Percentiles rank a stretch among this genome's conserved stretches.
Conservation (phyloP, 148 eudicot species). For the Talinum fruticosum region DNA sequence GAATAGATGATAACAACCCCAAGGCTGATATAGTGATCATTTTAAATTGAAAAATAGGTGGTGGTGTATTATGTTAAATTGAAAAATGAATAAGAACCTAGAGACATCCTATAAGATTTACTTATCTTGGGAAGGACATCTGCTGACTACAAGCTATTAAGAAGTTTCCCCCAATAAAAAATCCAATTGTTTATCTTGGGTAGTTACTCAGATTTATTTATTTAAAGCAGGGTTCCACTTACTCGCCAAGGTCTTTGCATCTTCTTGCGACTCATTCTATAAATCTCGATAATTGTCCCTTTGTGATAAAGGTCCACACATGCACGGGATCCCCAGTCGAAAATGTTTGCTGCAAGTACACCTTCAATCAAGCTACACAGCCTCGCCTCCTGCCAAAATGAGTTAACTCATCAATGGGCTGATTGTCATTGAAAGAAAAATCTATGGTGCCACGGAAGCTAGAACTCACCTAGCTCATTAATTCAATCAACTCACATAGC, state of each 20-base stretch:
- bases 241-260: conserved; percentile 99
- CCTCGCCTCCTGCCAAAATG: conserved; percentile 60
- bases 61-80: no score
- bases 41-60: not conserved
- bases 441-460: not conserved
- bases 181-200: not conserved
- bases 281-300: conserved; percentile 96
- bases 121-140: not conserved
- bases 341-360: conserved; percentile 96
- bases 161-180: not conserved
- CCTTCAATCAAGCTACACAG: conserved; percentile 87
- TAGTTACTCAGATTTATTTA: not conserved
- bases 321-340: conserved; percentile 99
- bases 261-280: conserved; percentile 95
- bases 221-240: conserved; percentile 20
- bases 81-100: no score
- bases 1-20: not conserved
- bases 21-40: not conserved
- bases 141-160: not conserved
- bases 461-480: not conserved
- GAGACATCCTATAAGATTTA: no score
- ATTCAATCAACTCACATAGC: not conserved
- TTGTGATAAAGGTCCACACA: conserved; percentile 97
- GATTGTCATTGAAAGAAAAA: not conserved
- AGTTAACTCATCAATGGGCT: not conserved